These are phyloP conservation scores for Fusarium hostae DNA, from an alignment of 2,329 filamentous ascomycete species.

Conservation along the genomic window DNA sequence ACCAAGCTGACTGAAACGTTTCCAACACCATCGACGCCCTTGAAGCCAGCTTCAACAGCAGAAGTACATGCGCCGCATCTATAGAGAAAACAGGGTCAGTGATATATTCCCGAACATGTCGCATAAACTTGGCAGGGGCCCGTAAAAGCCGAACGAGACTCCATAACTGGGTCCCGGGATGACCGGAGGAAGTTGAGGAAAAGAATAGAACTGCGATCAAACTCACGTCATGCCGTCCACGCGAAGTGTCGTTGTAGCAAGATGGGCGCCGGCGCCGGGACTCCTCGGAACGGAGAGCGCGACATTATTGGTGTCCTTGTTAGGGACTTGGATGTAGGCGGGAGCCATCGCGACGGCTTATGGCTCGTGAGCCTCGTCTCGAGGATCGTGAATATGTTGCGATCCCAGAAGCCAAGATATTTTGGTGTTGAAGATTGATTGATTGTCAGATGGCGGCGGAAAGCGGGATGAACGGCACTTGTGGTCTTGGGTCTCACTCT, in stretches of 20 bases:
- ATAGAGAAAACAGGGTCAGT: constrained; percentile 55
- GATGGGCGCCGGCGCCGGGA: constrained; percentile 60
- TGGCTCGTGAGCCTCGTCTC: constrained; percentile 33
- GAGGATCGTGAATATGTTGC: constrained; percentile 49
- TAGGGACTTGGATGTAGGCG: constrained; percentile 59
- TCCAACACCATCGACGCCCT: constrained; percentile 81
- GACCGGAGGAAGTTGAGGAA: constrained; percentile 17
- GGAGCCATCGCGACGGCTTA: constrained; percentile 59
- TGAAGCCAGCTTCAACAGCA: constrained; percentile 92
- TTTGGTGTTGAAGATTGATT: constrained; percentile 18
- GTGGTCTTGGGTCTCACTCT: constrained; percentile 7
- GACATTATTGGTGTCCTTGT: constrained; percentile 52
- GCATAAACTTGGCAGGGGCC: neutral
- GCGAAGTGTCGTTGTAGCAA: constrained; percentile 90
- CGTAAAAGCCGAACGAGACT: constrained; percentile 4
- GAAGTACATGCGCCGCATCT: constrained; percentile 94
- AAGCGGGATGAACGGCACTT: constrained; percentile 24
- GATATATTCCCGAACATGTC: constrained; percentile 23
- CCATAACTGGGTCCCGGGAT: constrained; percentile 28
- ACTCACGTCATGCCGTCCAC: constrained; percentile 87
- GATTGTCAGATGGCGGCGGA: neutral
- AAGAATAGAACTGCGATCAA: constrained; percentile 7
- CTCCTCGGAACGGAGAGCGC: constrained; percentile 48
- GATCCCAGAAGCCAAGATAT: constrained; percentile 20
- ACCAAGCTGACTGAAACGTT: constrained; percentile 92